A percentile compares a stretch with the other conserved stretches of the same genome.
Conservation (phyloP, 768 basidiomycete genomes). For the Neoboletus magnificus region DNA sequence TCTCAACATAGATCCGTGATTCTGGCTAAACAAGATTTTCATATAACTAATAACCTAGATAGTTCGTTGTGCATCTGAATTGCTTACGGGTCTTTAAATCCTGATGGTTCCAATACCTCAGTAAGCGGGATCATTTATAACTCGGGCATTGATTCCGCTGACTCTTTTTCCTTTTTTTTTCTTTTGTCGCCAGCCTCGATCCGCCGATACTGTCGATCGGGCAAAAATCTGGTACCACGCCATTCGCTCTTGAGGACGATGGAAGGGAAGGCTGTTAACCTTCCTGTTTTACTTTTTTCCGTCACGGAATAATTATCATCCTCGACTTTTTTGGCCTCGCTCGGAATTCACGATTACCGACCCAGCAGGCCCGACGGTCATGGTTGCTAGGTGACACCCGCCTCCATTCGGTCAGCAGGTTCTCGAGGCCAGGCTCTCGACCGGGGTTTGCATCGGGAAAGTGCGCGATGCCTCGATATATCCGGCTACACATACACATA, state of each 20-base stretch:
- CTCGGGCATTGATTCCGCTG: constrained; percentile 10
- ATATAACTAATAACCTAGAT: constrained; percentile 28
- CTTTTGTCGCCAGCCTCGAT: constrained; percentile 5
- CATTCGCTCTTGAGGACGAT: neutral
- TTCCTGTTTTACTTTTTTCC: neutral
- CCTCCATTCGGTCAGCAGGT: neutral
- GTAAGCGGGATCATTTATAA: constrained; percentile 23
- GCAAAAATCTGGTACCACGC: neutral
- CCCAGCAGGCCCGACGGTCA: neutral
- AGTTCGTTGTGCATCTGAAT: constrained; percentile 21
- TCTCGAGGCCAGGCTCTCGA: neutral
- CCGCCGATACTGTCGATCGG: neutral
- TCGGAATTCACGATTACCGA: neutral
- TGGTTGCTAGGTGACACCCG: constrained; percentile 7
- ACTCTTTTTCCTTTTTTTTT: constrained; percentile 3
- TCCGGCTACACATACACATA: neutral
- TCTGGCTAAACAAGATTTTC: constrained; percentile 11
- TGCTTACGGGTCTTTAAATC: constrained; percentile 1
- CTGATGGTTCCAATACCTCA: constrained; percentile 6
- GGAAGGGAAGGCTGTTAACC: neutral
- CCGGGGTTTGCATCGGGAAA: neutral
- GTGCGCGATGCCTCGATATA: neutral
- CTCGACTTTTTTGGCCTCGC: neutral
- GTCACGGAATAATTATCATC: neutral
- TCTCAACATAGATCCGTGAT: constrained; percentile 30